phyloP scores from a whole-genome alignment of 139 green algal species.

The Microglena sp. region DNA sequence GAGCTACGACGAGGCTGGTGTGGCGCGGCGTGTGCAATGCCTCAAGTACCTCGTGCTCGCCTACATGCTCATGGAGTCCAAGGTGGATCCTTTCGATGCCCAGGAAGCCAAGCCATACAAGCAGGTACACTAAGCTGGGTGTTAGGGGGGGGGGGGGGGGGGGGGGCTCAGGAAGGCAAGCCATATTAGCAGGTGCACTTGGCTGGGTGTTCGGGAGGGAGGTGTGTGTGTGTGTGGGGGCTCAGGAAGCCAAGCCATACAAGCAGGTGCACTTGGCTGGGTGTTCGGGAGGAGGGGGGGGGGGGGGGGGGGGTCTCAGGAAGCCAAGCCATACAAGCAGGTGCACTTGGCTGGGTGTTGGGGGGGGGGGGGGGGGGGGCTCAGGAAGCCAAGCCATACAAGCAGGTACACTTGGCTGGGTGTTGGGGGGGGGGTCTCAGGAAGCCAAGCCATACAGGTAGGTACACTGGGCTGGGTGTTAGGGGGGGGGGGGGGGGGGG shows the following conservation, averaged over 20 bases:
- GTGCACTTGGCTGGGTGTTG: slow-evolving; percentile 1
- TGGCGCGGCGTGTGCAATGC: slow-evolving; percentile 73
- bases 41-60: slow-evolving; percentile 98
- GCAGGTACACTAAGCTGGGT: slow-evolving; percentile 24
- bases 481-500: too few relatives aligned
- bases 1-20: slow-evolving; percentile 91
- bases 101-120: slow-evolving; percentile 89
- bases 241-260: too few relatives aligned
- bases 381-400: slow-evolving; percentile 91
- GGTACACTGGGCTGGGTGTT: too few relatives aligned
- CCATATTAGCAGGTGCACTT: not conserved
- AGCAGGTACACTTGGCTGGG: slow-evolving; percentile 37
- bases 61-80: slow-evolving; percentile 94
- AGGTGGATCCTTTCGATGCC: slow-evolving; percentile 92
- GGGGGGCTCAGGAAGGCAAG: not conserved
- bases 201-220: too few relatives aligned
- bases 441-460: not conserved
- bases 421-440: not conserved
- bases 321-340: too few relatives aligned
- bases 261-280: too few relatives aligned
- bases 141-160: too few relatives aligned
- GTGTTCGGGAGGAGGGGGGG: too few relatives aligned
- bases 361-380: too few relatives aligned
- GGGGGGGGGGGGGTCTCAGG: too few relatives aligned
- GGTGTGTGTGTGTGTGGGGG: too few relatives aligned